Evolutionary conservation across 768 basidiomycete species (phyloP), one percentile per base, ranked within the genome.

Genomic region (Crassisporium funariophilum): DNA sequence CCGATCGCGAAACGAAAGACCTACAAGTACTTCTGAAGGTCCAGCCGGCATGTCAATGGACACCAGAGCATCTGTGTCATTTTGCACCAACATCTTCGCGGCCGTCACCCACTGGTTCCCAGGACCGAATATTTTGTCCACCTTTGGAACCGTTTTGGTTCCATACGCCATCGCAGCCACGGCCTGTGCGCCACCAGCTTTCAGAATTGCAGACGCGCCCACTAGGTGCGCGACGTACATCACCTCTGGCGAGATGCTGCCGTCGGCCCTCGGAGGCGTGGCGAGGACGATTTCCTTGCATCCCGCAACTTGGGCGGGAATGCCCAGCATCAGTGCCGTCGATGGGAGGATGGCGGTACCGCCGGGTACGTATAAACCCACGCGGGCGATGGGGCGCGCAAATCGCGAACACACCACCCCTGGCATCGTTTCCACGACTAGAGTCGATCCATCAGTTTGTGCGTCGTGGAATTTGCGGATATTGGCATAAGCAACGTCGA

Each of bases 81-180:
- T 99, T 64, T 98, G 95, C 19, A 99, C 95, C 44, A 95, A 70
- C 97, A 99, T 98, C 73, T 99, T 99, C 41, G 95, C 97, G 1
- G 97, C 97, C 2, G 95, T 99, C 17, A 99, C 97, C 93, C 95
- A 99, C 66, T 98, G 97, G 64, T 99, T 99, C 19, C 97, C 97
- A 5, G 97, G 97, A 7, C 97, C 97, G 61, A 98, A 95, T 57
- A 99, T 94, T 73, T 99, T 99, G 76, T 99, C 97, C 19, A 98
- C 95, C 69, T 99, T 98, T 12, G 94, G 92, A 5, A 95, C 92
- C 4, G 88, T 88, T 64, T 90, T 77, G 5, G 97, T 99, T 15
- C 97, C 97, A 64, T 98, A 98, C 1, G 97, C 97, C 73, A 99
- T 77, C 0, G 97, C 95, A 19, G 94, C 91, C 13, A 98, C 78